Evolutionary conservation across 2,329 filamentous ascomycete species (phyloP).

Genomic region (Cladosporium sp.): DNA sequence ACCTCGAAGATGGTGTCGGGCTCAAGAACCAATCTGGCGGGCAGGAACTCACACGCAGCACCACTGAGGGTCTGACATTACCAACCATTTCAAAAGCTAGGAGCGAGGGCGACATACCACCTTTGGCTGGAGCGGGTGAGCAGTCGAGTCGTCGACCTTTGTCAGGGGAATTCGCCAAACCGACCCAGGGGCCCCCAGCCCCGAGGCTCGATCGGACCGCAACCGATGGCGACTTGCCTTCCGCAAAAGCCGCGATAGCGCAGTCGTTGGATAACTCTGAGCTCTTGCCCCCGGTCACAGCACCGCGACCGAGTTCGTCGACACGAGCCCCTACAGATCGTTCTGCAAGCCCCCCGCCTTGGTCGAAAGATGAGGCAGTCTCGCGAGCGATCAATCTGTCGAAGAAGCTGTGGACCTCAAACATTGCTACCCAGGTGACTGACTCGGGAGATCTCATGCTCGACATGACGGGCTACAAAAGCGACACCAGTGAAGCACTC

Average conservation of each 20-base stretch:
- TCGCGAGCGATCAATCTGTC: slow-evolving; percentile 78
- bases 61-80: slow-evolving; percentile 22
- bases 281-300: slow-evolving; percentile 13
- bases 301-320: slow-evolving; percentile 18
- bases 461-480: slow-evolving; percentile 96
- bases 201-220: slow-evolving; percentile 40
- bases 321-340: slow-evolving; percentile 31
- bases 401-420: slow-evolving; percentile 78
- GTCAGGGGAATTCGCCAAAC: slow-evolving; percentile 18
- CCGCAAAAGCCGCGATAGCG: slow-evolving; percentile 34
- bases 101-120: slow-evolving; percentile 42
- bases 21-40: neutral
- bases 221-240: slow-evolving; percentile 50
- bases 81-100: slow-evolving; percentile 31
- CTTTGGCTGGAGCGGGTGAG: slow-evolving; percentile 13
- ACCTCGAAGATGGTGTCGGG: neutral
- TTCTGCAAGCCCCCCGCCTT: slow-evolving; percentile 70
- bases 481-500: slow-evolving; percentile 84
- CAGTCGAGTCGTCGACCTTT: slow-evolving; percentile 13
- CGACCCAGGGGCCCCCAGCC: slow-evolving; percentile 2
- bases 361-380: slow-evolving; percentile 68
- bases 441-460: slow-evolving; percentile 92
- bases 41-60: slow-evolving; percentile 22
- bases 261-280: slow-evolving; percentile 27
- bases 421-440: slow-evolving; percentile 89